Evolutionary conservation across 2,329 filamentous ascomycete genomes (phyloP).

Genomic region (Aaosphaeria arxii): DNA sequence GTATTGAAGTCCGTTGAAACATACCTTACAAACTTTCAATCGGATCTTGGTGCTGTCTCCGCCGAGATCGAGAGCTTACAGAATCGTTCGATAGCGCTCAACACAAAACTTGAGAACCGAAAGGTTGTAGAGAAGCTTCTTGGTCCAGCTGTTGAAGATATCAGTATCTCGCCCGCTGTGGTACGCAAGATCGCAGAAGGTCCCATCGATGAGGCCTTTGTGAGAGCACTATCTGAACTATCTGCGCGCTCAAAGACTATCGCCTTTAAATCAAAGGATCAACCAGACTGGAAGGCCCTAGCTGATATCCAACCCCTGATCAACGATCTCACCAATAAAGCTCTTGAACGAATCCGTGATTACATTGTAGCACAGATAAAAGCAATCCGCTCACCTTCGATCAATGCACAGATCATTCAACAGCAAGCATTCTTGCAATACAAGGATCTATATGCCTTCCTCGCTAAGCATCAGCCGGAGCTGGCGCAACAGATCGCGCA

Average conservation of each 20-base stretch:
- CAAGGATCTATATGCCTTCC: slow-evolving; percentile 83
- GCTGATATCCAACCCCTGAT: slow-evolving; percentile 83
- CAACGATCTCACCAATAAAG: slow-evolving; percentile 80
- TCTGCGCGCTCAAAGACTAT: slow-evolving; percentile 74
- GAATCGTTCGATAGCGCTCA: slow-evolving; percentile 77
- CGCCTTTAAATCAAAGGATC: slow-evolving; percentile 62
- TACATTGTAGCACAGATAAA: slow-evolving; percentile 95
- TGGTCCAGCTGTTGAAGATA: slow-evolving; percentile 84
- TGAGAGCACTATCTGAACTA: slow-evolving; percentile 77
- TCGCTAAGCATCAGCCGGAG: slow-evolving; percentile 76
- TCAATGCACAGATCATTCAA: slow-evolving; percentile 96
- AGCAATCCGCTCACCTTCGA: slow-evolving; percentile 86
- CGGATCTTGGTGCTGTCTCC: slow-evolving; percentile 87
- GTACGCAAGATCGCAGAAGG: slow-evolving; percentile 86
- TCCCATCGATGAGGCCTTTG: slow-evolving; percentile 84
- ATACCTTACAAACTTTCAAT: slow-evolving; percentile 88
- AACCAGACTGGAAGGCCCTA: slow-evolving; percentile 65
- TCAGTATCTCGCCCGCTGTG: slow-evolving; percentile 80
- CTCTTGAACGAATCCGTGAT: slow-evolving; percentile 90
- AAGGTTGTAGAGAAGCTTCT: slow-evolving; percentile 85
- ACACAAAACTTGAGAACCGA: slow-evolving; percentile 81
- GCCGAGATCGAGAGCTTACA: slow-evolving; percentile 94
- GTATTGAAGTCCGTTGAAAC: slow-evolving; percentile 89
- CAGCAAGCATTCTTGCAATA: slow-evolving; percentile 87
- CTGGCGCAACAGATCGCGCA: slow-evolving; percentile 86